Evolutionary conservation across 176 grass and related monocot genomes (phyloP).

Genomic region (Avena atlantica): DNA sequence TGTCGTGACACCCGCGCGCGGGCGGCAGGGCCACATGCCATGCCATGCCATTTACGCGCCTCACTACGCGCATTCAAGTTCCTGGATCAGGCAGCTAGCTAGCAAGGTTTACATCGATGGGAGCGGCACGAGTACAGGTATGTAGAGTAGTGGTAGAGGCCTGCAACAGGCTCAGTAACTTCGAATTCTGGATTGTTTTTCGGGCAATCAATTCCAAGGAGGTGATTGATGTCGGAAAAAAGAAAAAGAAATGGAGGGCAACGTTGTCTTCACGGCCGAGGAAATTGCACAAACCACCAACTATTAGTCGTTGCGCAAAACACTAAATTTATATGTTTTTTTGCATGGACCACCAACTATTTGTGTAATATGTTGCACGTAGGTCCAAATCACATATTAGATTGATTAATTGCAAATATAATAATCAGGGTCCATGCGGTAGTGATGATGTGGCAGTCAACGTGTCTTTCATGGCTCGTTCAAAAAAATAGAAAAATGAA

Average conservation of each 20-base stretch:
- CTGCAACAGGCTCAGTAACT: neutral
- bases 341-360: no score
- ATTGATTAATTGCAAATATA: no score
- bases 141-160: neutral
- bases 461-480: no score
- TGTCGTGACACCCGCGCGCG: neutral
- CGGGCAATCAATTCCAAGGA: neutral
- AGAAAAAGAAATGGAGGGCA: neutral
- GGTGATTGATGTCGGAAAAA: neutral
- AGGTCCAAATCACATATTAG: no score
- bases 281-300: no score
- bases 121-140: neutral
- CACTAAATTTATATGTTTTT: no score
- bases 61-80: slow-evolving; percentile 29
- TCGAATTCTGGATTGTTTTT: neutral
- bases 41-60: slow-evolving; percentile 26
- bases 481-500: no score
- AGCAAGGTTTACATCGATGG: neutral
- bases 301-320: no score
- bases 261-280: slow-evolving; percentile 20
- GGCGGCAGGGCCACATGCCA: neutral
- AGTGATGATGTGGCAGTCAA: no score
- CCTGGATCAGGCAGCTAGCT: slow-evolving; percentile 8
- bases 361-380: no score
- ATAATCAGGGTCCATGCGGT: no score